Base-by-base conservation (phyloP, 306 rosid species). In the Ceratonia siliqua region DNA sequence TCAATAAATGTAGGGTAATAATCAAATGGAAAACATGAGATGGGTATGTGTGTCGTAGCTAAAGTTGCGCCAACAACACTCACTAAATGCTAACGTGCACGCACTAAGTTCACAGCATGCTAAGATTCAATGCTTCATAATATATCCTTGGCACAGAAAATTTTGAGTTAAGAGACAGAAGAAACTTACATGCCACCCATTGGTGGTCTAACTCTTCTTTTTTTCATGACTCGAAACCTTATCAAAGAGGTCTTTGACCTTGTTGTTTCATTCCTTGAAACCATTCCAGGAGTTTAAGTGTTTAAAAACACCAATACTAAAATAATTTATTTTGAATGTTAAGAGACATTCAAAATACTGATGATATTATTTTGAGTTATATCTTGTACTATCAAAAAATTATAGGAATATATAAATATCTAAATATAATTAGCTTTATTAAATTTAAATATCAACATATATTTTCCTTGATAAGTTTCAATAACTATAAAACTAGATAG, bases 61-160 rank as follows among this genome's bases (percentile, higher is more conserved):
- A 70, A 84, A 79, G 64, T 78, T 81, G 84, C 86, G 91, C 82
- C 87, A 85, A 85, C 83, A 81, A 74, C 74, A 72, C 45, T 68
- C 81, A 85, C 86, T 83, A 71, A 87, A 85, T 81, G 87, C 84
- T 76, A 78, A 78, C 88, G 84, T 83, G 85, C 74, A 53, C 27
- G 90, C 79, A 89, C 81, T 82, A 81, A 86, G 64, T 83, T 76
- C 78, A 74, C 54, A 83, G 82, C 89, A 80, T 79, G 92, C 81
- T 70, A 50, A 39, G 77, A 75, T 82, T 84, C 21, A 89, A 83
- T 84, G 88, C 87, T 72, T 84, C n/a, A n/a, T n/a, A n/a, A n/a
- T 75, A 20, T 73, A 36, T 35, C 17, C 36, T 46, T 70, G 93
- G 89, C 93, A 84, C 89, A 55, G 86, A 82, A 86, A 78, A 53